Base-by-base conservation (phyloP, 192 early-diverging fungal species). In the Coemansia sp. region DNA sequence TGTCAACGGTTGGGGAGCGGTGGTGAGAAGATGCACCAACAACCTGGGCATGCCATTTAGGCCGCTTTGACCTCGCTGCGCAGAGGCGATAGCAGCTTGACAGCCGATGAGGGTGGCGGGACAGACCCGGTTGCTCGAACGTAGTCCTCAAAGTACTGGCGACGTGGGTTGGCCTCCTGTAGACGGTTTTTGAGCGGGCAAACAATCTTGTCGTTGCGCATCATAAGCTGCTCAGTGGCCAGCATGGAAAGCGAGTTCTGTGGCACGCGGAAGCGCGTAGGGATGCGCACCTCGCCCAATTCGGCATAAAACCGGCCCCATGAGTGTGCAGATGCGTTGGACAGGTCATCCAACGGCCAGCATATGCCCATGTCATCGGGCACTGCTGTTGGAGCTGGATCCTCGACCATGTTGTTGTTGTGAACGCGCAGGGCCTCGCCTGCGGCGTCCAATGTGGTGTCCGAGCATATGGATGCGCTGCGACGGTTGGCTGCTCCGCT, bases 171-270 rank as follows among this genome's bases (percentile, higher is more conserved):
- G 70, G 64, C 53, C 57, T 76, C 74, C 22, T 72, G 70, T 31
- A 76, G 62, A 29, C 79, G 79, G 74, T 82, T 82, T 51, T 76
- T 76, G 36, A 82, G 79, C 52, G 79, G 79, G 51, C 79, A 82
- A 50, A 76, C 55, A 21, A 82, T 76, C 60, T 82, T 82, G 71
- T 76, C 79, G 54, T 72, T 76, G 61, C 52, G 54, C 74, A 82
- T 76, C 79, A 82, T 82, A 10, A 68, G 74, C 70, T 82, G 79
- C 67, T 82, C 79, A 20, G 66, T 64, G 25, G 79, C 79, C 58
- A 82, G 79, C 74, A 74, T 75, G 59, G 33, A 51, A 8, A 82
- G 74, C 74, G 79, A 82, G 55, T 65, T 65, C 14, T 39, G 54
- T 4, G 78, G 78, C 32, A 64, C 63, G 57, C 78, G 78, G 72